Evolutionary conservation across 768 basidiomycete species (phyloP).

Genomic region (Russula griseocarnosa): DNA sequence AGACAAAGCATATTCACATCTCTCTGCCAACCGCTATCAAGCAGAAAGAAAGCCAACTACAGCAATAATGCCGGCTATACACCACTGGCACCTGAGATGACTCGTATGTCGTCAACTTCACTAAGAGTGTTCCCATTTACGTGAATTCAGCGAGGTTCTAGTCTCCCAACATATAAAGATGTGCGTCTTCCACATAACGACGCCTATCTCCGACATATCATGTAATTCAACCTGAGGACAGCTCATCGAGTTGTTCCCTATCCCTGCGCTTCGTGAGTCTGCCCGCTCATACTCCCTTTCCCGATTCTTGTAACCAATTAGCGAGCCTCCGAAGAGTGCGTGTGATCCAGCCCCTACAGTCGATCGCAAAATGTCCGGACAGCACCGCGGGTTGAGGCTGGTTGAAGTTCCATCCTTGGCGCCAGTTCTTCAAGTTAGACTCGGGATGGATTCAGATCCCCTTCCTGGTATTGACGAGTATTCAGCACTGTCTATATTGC

Average conservation of each 20-base stretch:
- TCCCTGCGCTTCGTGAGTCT: not conserved
- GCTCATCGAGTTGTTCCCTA: not conserved
- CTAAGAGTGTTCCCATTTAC: too few species aligned
- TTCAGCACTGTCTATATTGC: not conserved
- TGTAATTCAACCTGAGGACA: not conserved
- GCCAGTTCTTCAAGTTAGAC: not conserved
- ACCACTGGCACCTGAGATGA: too few species aligned
- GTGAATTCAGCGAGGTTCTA: not conserved
- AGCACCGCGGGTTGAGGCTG: not conserved
- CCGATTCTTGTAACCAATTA: not conserved
- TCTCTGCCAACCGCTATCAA: too few species aligned
- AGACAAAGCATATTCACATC: too few species aligned
- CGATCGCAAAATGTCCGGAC: not conserved
- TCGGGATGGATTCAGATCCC: not conserved
- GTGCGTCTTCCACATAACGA: not conserved
- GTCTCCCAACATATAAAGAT: not conserved
- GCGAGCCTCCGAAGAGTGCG: not conserved
- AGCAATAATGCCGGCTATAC: too few species aligned
- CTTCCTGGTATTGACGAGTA: not conserved
- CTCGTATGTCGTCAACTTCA: too few species aligned
- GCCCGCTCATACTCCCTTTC: not conserved
- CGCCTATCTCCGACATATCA: not conserved
- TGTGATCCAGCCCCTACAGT: not conserved
- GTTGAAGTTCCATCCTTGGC: too few species aligned
- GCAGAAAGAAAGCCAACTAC: too few species aligned